Base-by-base conservation (phyloP, 345 rosid species). In the Eucalyptus sp. region DNA sequence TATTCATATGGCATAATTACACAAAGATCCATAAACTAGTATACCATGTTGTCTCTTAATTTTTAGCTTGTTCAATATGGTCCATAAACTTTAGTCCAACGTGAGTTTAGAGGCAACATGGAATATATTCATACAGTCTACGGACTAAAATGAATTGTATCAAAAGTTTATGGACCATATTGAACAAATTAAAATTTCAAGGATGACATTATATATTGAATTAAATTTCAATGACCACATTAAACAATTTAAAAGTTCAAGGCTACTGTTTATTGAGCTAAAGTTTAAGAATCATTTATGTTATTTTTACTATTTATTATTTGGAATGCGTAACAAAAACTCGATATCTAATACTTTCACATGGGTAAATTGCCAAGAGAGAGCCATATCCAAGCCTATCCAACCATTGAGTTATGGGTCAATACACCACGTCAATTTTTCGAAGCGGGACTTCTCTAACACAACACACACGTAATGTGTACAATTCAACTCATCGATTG, bases 31-130 rank as follows among this genome's bases (percentile, higher is more conserved):
- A 18, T 41, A 3, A 41, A 41, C 9, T 0, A 11, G 20, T 41
- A 13, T 22, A 5, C 5, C 13, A 37, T 10, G 9, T 11, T 0
- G 2, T 11, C 29, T 9, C 6, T 18, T 5, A 71, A 18, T 6
- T 29, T 62, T 13, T 62, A 62, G 4, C 4, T 15, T 66, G 1
- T 66, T 66, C 10, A 15, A n/a, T 66, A 8, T 6, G 33, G 2
- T 13, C 1, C 33, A 13, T 13, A 6, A 62, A 62, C 8, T 12
- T 62, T 6, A 13, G 8, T 29, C 1, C 7, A 60, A 27, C 4
- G 3, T 60, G 7, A 52, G 24, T 52, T 52, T 2, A 7, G 2
- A 52, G 10, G 8, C 24, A 3, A 3, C 25, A 52, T 52, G 5
- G 1, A 52, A 52, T 52, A 7, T 52, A 1, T 52, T 52, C 25